phyloP scores from a whole-genome alignment of 2,329 filamentous ascomycete genomes.

The Trichophyton verrucosum region DNA sequence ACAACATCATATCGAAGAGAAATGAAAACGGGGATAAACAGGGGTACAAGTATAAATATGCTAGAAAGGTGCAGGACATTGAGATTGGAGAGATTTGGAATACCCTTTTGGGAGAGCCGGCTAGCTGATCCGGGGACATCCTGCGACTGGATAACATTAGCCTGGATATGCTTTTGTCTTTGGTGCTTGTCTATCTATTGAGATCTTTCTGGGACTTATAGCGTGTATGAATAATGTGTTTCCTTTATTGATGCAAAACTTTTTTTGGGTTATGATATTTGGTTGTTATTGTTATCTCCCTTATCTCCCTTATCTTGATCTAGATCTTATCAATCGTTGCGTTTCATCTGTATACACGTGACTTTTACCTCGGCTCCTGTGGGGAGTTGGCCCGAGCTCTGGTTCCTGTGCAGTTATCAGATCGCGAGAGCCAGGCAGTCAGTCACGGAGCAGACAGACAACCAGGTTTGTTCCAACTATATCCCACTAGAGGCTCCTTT shows the following conservation, averaged over 20 bases:
- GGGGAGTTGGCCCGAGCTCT: neutral
- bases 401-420: neutral
- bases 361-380: neutral
- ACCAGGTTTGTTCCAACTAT: neutral
- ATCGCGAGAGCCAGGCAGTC: neutral
- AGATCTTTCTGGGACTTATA: neutral
- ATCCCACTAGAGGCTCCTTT: neutral
- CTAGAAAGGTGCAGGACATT: conserved; percentile 8
- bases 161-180: neutral
- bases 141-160: neutral
- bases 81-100: conserved; percentile 1
- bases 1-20: conserved; percentile 3
- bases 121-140: neutral
- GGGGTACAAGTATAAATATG: conserved; percentile 31
- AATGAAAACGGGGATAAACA: conserved; percentile 12
- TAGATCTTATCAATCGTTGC: neutral
- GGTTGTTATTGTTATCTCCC: neutral
- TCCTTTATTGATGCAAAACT: neutral
- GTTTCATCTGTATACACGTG: neutral
- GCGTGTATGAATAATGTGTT: neutral
- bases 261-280: neutral
- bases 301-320: neutral
- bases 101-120: neutral
- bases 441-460: neutral
- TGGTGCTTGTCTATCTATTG: neutral